Conservation (phyloP, 441 rosid genomes). For the Erysimum pusillum region DNA sequence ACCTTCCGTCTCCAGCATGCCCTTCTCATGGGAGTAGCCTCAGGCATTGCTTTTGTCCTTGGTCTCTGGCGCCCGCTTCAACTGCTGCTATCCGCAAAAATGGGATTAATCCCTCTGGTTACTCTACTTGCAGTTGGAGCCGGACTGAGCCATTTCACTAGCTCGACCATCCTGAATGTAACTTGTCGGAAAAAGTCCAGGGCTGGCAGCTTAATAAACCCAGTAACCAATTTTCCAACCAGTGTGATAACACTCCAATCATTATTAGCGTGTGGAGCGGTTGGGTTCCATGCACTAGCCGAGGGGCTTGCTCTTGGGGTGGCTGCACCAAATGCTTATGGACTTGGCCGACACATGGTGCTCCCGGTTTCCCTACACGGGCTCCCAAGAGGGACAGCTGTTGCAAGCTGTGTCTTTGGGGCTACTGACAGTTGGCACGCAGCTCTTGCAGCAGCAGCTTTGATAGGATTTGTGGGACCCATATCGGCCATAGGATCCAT, state of each 20-base stretch:
- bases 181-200: slow-evolving; percentile 69
- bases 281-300: slow-evolving; percentile 92
- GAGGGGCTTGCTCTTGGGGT: slow-evolving; percentile 99
- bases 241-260: slow-evolving; percentile 88
- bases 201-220: slow-evolving; percentile 54
- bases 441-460: slow-evolving; percentile 84
- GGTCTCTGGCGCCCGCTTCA: slow-evolving; percentile 92
- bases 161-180: slow-evolving; percentile 62
- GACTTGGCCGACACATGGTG: slow-evolving; percentile 94
- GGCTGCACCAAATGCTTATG: slow-evolving; percentile 97
- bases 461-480: slow-evolving; percentile 92
- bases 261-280: slow-evolving; percentile 85
- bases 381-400: slow-evolving; percentile 98
- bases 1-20: slow-evolving; percentile 89
- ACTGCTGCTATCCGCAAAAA: slow-evolving; percentile 77
- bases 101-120: slow-evolving; percentile 72
- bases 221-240: slow-evolving; percentile 65
- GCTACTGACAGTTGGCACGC: slow-evolving; percentile 95
- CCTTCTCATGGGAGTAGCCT: slow-evolving; percentile 91
- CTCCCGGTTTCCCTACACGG: slow-evolving; percentile 97
- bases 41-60: slow-evolving; percentile 94
- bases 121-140: slow-evolving; percentile 69
- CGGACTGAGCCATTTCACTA: slow-evolving; percentile 58
- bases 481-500: slow-evolving; percentile 91
- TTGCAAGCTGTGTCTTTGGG: slow-evolving; percentile 94